These are phyloP conservation scores for Barbatosphaeria neglecta DNA, from an alignment of 495 filamentous ascomycete species.

Conservation along the genomic window DNA sequence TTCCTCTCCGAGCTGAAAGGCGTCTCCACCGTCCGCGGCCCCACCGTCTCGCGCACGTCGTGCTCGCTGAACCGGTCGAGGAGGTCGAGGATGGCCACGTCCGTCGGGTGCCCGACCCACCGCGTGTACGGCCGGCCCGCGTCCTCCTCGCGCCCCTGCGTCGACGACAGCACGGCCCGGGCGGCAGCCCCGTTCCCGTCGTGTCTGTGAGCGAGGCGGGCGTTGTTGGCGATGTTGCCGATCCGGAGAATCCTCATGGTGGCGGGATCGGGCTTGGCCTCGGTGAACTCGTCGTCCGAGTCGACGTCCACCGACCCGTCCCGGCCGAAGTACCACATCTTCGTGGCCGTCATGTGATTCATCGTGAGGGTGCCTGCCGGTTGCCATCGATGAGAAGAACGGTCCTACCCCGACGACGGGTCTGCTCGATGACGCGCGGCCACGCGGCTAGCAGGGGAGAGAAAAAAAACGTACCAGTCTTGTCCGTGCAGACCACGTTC, in stretches of 20 bases:
- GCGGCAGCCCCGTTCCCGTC: constrained; percentile 56
- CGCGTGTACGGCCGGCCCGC: constrained; percentile 51
- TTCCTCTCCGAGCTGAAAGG: constrained; percentile 96
- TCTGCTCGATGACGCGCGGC: not conserved
- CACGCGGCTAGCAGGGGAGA: not conserved
- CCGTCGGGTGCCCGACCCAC: constrained; percentile 95
- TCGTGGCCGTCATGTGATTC: constrained; percentile 97
- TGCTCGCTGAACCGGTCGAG: constrained; percentile 82
- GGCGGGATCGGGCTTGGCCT: constrained; percentile 53
- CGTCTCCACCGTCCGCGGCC: constrained; percentile 65
- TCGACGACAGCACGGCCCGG: constrained; percentile 67
- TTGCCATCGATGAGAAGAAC: constrained; percentile 2
- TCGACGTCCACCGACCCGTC: constrained; percentile 60
- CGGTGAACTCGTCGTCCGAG: constrained; percentile 49
- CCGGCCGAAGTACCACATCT: constrained; percentile 85
- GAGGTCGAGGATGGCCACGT: constrained; percentile 88
- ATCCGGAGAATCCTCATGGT: constrained; percentile 71
- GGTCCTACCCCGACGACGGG: too few relatives aligned
- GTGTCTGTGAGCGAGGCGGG: constrained; percentile 49
- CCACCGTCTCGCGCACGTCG: constrained; percentile 76
- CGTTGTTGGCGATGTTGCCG: constrained; percentile 95
- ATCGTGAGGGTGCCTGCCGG: constrained; percentile 76
- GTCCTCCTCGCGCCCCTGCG: constrained; percentile 46
- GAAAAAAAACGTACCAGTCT: constrained; percentile 53
- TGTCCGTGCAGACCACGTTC: constrained; percentile 97